These are phyloP conservation scores for Tolypocladium ophioglossoides DNA, from an alignment of 2,329 filamentous ascomycete genomes.

Conservation along the genomic window DNA sequence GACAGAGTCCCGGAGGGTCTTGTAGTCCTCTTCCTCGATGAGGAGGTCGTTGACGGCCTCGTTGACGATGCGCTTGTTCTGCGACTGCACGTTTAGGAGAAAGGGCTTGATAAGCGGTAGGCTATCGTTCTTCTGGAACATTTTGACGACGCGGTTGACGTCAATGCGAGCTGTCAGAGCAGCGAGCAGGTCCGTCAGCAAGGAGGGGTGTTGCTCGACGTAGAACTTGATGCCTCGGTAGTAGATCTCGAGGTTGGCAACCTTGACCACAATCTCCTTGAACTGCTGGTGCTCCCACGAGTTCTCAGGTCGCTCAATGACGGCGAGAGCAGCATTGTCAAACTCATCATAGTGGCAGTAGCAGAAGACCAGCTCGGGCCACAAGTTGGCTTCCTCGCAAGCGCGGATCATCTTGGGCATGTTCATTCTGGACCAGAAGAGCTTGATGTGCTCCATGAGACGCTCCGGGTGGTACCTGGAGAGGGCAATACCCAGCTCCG, in stretches of 20 bases:
- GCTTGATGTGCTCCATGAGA: constrained; percentile 95
- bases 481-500: constrained; percentile 79
- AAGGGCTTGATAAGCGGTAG: constrained; percentile 98
- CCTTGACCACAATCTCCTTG: constrained; percentile 97
- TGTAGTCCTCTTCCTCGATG: constrained; percentile 98
- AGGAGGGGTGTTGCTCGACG: constrained; percentile 88
- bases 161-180: constrained; percentile 88
- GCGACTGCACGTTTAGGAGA: constrained; percentile 86
- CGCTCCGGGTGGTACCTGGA: constrained; percentile 92
- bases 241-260: constrained; percentile 97
- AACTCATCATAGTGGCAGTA: constrained; percentile 98
- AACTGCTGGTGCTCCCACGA: constrained; percentile 99
- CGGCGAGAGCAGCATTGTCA: constrained; percentile 91
- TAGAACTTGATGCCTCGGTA: constrained; percentile 97
- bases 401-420: constrained; percentile 93
- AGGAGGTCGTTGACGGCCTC: constrained; percentile 95
- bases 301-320: constrained; percentile 96
- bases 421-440: constrained; percentile 98
- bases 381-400: constrained; percentile 88
- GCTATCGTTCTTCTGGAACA: constrained; percentile 98
- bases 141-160: constrained; percentile 96
- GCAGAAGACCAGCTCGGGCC: constrained; percentile 95
- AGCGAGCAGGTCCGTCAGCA: constrained; percentile 92
- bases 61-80: constrained; percentile 98
- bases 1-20: constrained; percentile 93